Evolutionary conservation across 805 yeast species (phyloP), one percentile per base, ranked within the genome.

Genomic region (Ogataea naganishii): DNA sequence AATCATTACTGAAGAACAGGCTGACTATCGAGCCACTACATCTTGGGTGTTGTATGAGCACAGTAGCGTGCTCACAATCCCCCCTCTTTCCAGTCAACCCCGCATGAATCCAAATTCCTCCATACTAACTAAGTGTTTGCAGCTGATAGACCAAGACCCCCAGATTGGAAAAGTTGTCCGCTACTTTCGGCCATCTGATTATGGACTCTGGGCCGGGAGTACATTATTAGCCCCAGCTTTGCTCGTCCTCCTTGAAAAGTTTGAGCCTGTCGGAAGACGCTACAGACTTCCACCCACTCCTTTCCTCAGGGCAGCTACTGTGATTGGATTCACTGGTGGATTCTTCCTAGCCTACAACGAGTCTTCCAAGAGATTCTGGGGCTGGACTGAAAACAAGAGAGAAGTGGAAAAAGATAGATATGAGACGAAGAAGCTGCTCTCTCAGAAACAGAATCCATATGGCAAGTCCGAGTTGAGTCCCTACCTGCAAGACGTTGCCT

Each of bases 111-210:
- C n/a, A n/a, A n/a, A n/a, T n/a, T n/a, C n/a, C n/a, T n/a, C n/a
- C n/a, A n/a, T n/a, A n/a, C n/a, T n/a, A n/a, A n/a, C n/a, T n/a
- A n/a, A n/a, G n/a, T n/a, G n/a, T n/a, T n/a, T n/a, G n/a, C 18
- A 69, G 72, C 46, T 67, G 32, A 84, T 83, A 44, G 95, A 83
- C 51, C 64, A 70, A 30, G 95, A 83, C 52, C 95, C 95, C 18
- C 75, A 75, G 40, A 80, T 83, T 58, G 47, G 53, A 22, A 66
- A 82, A 36, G 94, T 84, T 18, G 75, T 83, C 10, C 59, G 73
- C 26, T 84, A 77, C 59, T 72, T 82, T 59, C 69, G 95, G 50
- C 53, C 69, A 14, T 62, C 77, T 10, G 95, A 83, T 58, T 72
- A 70, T 44, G 67, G 62, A 6, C 52, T 62, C 13, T 54, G 73